Base-by-base conservation (phyloP, 1,284 basidiomycete species). In the Cerioporus squamosus region DNA sequence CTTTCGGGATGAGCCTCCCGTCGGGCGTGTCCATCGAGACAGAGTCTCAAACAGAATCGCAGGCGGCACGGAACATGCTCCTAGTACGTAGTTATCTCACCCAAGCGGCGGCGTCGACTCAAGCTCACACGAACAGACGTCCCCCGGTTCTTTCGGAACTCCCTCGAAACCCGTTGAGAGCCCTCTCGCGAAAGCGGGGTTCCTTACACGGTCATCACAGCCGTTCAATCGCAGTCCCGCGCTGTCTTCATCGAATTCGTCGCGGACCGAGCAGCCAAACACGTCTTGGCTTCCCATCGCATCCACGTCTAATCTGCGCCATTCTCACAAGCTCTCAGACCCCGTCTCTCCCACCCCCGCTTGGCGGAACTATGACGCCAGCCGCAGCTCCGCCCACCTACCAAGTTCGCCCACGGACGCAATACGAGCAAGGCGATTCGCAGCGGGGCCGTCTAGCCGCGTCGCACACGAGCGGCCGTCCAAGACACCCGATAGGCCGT, bases 371-470 rank as follows among this genome's bases (percentile, higher is more conserved):
- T 39, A n/a, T 10, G 33, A 47, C 29, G 50, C 36, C 12, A 31
- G 45, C 29, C 12, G 7, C 38, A 54, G 40, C 23, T 47, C 55
- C 1, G 42, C 43, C 42, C 49, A n/a, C 43, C 38, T 56, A 31
- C 59, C 55, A 9, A 61, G 57, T 44, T 61, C 62, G 9, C 62
- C 59, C 8, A 57, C 62, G 22, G 47, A 53, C 17, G 62, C 59
- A 15, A 10, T 51, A 12, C 59, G 51, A 7, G 56, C 51, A 4
- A 51, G 51, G n/a, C 47, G 51, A n/a, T 39, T 45, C 18, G 56
- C 47, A 1, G 31, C 26, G 2, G 55, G 55, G 10, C 45, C 57
- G 8, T 39, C 36, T 17, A 58, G 55, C 17, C 59, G 62, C 31
- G 45, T 57, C 29, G 51, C 62, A 1, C 62, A 64, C 29, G 56